phyloP scores from a whole-genome alignment of 768 basidiomycete species.

The Amanita subjunquillea region DNA sequence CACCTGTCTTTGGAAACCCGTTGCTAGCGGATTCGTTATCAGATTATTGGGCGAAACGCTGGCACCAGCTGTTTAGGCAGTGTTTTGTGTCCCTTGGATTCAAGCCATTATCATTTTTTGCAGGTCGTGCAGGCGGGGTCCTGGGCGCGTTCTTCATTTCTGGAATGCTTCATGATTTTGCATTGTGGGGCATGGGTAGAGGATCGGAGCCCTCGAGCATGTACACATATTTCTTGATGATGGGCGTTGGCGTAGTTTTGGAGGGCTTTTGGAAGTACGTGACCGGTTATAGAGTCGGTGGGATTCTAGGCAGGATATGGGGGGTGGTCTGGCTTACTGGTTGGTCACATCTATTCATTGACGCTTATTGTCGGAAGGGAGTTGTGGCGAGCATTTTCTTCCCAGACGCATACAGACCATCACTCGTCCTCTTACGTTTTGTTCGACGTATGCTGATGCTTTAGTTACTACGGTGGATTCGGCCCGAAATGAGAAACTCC shows the following conservation, averaged over 20 bases:
- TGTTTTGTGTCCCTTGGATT: constrained; percentile 43
- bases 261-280: constrained; percentile 35
- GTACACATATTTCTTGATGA: constrained; percentile 46
- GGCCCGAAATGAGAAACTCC: background rate
- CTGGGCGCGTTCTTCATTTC: constrained; percentile 54
- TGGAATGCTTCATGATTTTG: constrained; percentile 48
- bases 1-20: constrained; percentile 49
- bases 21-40: constrained; percentile 48
- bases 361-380: constrained; percentile 37
- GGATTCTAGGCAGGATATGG: constrained; percentile 44
- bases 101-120: constrained; percentile 26
- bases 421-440: constrained; percentile 11
- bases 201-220: constrained; percentile 35
- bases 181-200: constrained; percentile 46
- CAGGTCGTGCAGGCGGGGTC: constrained; percentile 39
- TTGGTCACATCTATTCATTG: constrained; percentile 38
- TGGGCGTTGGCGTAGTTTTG: constrained; percentile 39
- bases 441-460: background rate
- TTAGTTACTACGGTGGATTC: background rate
- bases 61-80: constrained; percentile 63
- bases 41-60: constrained; percentile 52
- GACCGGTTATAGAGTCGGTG: constrained; percentile 38
- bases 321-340: constrained; percentile 31
- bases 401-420: constrained; percentile 23
- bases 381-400: constrained; percentile 29